Evolutionary conservation across 177 flowering plant species (phyloP).

Genomic region (Vitis hybrid): DNA sequence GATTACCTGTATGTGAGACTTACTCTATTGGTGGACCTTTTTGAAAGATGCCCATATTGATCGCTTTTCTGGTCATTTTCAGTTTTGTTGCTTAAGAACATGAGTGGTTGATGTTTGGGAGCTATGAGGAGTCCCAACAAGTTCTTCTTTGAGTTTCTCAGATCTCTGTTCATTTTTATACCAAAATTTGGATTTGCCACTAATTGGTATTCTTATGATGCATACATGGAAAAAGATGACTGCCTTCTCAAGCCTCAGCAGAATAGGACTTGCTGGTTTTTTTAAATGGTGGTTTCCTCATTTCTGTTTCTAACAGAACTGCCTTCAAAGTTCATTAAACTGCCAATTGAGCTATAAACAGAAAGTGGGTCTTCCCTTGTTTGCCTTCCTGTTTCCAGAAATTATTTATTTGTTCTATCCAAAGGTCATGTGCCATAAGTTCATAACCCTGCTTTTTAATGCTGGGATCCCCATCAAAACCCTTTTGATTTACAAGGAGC

Average conservation of each 20-base stretch:
- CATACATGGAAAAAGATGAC: slow-evolving; percentile 33
- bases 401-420: slow-evolving; percentile 58
- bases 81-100: too few species aligned
- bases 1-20: too few species aligned
- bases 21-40: too few species aligned
- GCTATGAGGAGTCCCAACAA: too few species aligned
- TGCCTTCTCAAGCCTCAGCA: slow-evolving; percentile 30
- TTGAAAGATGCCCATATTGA: too few species aligned
- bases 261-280: slow-evolving; percentile 77
- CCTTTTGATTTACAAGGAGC: slow-evolving; percentile 54
- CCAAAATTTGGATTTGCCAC: background rate
- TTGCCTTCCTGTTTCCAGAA: slow-evolving; percentile 61
- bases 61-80: too few species aligned
- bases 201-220: too few species aligned
- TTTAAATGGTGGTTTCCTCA: slow-evolving; percentile 45
- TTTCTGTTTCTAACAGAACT: slow-evolving; percentile 70
- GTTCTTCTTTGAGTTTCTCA: too few species aligned
- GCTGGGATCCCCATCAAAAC: slow-evolving; percentile 71
- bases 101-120: too few species aligned
- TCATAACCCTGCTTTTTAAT: slow-evolving; percentile 58
- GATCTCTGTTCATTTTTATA: background rate
- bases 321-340: slow-evolving; percentile 73
- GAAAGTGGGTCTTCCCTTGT: slow-evolving; percentile 63
- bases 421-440: slow-evolving; percentile 43
- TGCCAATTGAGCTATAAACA: slow-evolving; percentile 53